A percentile compares a stretch with the other conserved stretches of the same genome.
These are phyloP conservation scores for Polysphondylium violaceum DNA, from an alignment of 78 protist genomes.

Conservation along the genomic window DNA sequence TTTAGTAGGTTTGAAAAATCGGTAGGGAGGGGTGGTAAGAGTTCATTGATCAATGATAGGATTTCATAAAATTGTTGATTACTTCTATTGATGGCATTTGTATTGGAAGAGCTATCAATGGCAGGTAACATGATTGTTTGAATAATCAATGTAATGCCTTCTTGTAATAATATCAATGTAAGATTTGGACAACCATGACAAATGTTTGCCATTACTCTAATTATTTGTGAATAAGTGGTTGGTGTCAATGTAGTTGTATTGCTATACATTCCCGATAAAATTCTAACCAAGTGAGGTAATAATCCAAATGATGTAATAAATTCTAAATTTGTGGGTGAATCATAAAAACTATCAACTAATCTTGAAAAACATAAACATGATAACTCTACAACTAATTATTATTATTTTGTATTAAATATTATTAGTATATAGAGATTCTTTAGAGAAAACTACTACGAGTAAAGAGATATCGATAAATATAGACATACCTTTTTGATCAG, in stretches of 20 bases:
- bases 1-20: slow-evolving; percentile 34
- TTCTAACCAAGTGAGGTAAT: slow-evolving; percentile 37
- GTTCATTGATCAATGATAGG: slow-evolving; percentile 71
- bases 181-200: slow-evolving; percentile 60
- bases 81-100: slow-evolving; percentile 9
- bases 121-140: slow-evolving; percentile 26
- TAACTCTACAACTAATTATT: slow-evolving; percentile 64
- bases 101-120: not conserved
- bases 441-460: not conserved
- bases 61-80: slow-evolving; percentile 70
- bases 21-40: slow-evolving; percentile 72
- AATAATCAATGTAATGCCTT: slow-evolving; percentile 46
- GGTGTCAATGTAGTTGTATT: slow-evolving; percentile 38
- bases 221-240: slow-evolving; percentile 63
- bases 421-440: not conserved
- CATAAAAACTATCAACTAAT: slow-evolving; percentile 67
- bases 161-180: slow-evolving; percentile 5
- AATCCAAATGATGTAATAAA: slow-evolving; percentile 36
- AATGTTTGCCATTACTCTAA: slow-evolving; percentile 50
- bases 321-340: slow-evolving; percentile 38
- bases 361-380: slow-evolving; percentile 77
- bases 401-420: not conserved
- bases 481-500: slow-evolving; percentile 76
- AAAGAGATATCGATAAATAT: not conserved
- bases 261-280: slow-evolving; percentile 58